Conservation (phyloP, 2,329 filamentous ascomycete species). For the Botrytis fabae region DNA sequence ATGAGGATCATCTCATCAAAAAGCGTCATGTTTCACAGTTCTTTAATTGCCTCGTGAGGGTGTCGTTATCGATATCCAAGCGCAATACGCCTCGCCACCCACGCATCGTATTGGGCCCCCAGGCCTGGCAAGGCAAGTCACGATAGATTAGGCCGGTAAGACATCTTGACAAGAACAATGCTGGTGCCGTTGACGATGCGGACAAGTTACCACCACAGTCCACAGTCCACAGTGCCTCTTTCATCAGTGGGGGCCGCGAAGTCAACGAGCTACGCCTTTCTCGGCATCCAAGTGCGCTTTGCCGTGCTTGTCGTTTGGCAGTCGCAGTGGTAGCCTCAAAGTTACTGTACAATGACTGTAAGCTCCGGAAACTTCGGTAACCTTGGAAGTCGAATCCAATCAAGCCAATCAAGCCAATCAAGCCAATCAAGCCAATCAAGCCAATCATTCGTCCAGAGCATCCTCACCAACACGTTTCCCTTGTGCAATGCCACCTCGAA, state of each 20-base stretch:
- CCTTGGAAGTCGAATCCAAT: not conserved
- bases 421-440: no score
- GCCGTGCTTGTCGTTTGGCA: not conserved
- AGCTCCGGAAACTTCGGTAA: slow-evolving; percentile 1
- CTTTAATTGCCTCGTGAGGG: not conserved
- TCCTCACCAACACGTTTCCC: not conserved
- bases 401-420: not conserved
- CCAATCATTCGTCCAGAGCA: not conserved
- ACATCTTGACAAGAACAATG: not conserved
- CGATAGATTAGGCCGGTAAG: no score
- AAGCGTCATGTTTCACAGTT: not conserved
- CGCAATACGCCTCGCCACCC: not conserved
- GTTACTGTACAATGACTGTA: not conserved
- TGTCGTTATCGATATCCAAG: slow-evolving; percentile 5
- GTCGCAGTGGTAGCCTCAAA: not conserved
- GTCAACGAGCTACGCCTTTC: not conserved
- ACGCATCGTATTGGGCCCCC: not conserved
- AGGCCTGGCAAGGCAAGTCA: not conserved
- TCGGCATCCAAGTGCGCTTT: not conserved
- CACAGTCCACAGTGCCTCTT: not conserved
- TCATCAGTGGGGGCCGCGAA: not conserved
- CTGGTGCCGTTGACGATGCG: not conserved
- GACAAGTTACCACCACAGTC: not conserved
- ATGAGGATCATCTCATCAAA: not conserved
- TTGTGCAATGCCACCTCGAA: not conserved